These are phyloP conservation scores for Tilletia indica DNA, from an alignment of 1,284 basidiomycete species.

Conservation along the genomic window DNA sequence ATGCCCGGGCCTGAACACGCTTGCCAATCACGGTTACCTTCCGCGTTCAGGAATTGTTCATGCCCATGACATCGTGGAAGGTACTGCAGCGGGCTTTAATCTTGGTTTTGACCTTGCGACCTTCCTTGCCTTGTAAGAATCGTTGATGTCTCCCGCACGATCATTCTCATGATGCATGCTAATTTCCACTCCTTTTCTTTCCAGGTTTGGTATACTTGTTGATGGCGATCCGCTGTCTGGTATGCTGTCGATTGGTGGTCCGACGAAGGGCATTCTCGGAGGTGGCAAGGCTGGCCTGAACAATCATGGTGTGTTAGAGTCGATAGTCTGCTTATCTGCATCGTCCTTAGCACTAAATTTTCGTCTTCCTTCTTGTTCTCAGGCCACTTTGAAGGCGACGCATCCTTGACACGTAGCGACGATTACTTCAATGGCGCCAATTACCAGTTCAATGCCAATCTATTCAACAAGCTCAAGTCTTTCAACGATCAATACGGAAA, in stretches of 20 bases:
- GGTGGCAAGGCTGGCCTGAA: too few species aligned
- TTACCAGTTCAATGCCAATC: not conserved
- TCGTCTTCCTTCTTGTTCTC: not conserved
- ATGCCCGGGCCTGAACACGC: slow-evolving; percentile 37
- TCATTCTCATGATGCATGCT: not conserved
- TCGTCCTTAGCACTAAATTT: not conserved
- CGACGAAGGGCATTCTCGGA: too few species aligned
- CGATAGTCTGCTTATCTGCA: not conserved
- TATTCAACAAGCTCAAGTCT: not conserved
- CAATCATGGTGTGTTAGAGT: not conserved
- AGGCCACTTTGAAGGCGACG: slow-evolving; percentile 18
- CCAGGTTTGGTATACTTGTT: not conserved
- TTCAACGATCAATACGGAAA: slow-evolving; percentile 15
- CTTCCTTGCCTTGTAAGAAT: slow-evolving; percentile 21
- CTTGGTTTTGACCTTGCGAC: slow-evolving; percentile 31
- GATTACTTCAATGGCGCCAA: slow-evolving; percentile 5
- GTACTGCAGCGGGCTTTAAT: slow-evolving; percentile 35
- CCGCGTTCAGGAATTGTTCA: slow-evolving; percentile 34
- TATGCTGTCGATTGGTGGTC: not conserved
- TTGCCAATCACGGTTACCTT: slow-evolving; percentile 42
- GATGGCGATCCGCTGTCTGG: slow-evolving; percentile 12
- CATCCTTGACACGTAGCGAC: slow-evolving; percentile 7
- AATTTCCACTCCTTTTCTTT: not conserved
- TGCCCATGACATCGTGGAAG: slow-evolving; percentile 34
- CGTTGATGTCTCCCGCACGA: too few species aligned